phyloP scores from a whole-genome alignment of 2,329 filamentous ascomycete species.

The Cyclaneusma minus region DNA sequence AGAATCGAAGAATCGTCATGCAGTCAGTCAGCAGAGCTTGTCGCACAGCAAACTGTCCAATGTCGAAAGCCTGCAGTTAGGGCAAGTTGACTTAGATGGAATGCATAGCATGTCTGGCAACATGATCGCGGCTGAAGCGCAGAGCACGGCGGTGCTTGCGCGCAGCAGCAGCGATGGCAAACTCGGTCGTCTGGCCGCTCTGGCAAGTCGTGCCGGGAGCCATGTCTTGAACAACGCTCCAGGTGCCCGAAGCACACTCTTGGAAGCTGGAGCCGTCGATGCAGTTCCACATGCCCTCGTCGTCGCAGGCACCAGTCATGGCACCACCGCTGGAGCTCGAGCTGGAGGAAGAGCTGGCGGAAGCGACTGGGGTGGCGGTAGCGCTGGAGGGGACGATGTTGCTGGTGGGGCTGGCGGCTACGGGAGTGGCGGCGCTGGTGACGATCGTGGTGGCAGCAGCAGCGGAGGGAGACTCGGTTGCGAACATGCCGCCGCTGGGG shows the following conservation, averaged over 20 bases:
- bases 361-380: conserved; percentile 9
- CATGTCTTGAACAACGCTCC: conserved; percentile 27
- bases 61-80: too few relatives aligned
- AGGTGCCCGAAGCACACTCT: conserved; percentile 35
- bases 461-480: too few relatives aligned
- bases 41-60: too few relatives aligned
- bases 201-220: conserved; percentile 30
- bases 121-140: conserved; percentile 12
- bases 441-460: conserved; percentile 9
- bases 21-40: too few relatives aligned
- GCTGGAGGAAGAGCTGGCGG: conserved; percentile 11
- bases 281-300: conserved; percentile 38
- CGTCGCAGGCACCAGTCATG: conserved; percentile 18
- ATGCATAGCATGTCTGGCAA: conserved; percentile 11
- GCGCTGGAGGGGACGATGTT: conserved; percentile 11
- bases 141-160: conserved; percentile 10
- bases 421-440: conserved; percentile 7
- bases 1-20: too few relatives aligned
- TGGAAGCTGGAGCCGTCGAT: conserved; percentile 33
- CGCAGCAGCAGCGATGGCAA: conserved; percentile 21
- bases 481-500: not conserved
- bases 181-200: conserved; percentile 22
- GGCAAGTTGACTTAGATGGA: conserved; percentile 5
- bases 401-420: conserved; percentile 10
- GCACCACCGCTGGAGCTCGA: conserved; percentile 9